Conservation (phyloP, 805 yeast genomes). For the Metschnikowia borealis region DNA sequence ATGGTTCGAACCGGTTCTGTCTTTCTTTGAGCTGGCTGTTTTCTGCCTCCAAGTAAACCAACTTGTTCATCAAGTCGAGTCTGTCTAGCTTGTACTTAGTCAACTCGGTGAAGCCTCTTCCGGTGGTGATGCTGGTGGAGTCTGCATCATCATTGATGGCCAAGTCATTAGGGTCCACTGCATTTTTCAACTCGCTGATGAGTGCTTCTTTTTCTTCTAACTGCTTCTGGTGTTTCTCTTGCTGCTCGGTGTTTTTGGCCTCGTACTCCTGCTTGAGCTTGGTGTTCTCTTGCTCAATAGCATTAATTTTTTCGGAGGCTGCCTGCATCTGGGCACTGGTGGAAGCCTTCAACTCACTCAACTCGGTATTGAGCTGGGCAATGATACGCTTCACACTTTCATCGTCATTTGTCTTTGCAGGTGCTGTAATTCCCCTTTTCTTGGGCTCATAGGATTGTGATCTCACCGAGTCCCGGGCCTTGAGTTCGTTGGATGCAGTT, state of each 20-base stretch:
- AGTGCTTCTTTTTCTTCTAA: constrained; percentile 29
- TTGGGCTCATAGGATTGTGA: constrained; percentile 1
- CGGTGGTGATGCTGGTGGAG: constrained; percentile 6
- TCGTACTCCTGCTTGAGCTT: constrained; percentile 4
- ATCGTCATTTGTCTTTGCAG: neutral
- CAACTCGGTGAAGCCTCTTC: constrained; percentile 27
- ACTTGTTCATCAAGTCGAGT: constrained; percentile 41
- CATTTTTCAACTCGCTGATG: constrained; percentile 29
- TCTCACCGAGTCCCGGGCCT: neutral
- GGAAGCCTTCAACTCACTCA: constrained; percentile 27
- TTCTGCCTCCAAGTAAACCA: constrained; percentile 45
- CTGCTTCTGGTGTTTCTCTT: constrained; percentile 5
- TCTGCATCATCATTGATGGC: constrained; percentile 4
- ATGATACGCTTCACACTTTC: constrained; percentile 31
- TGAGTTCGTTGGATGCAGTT: neutral
- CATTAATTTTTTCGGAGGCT: constrained; percentile 53
- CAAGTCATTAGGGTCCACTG: constrained; percentile 8
- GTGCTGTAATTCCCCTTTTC: neutral
- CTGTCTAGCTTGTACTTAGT: constrained; percentile 41
- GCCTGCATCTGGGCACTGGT: constrained; percentile 48
- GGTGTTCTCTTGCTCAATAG: constrained; percentile 40
- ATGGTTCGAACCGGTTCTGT: constrained; percentile 45
- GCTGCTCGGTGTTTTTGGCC: constrained; percentile 13
- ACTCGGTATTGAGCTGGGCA: constrained; percentile 30
- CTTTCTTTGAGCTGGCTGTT: constrained; percentile 40